A percentile compares a stretch with the other conserved stretches of the same genome.
Evolutionary conservation across 208 protist genomes (phyloP).

Genomic region (Trypanosoma mega): DNA sequence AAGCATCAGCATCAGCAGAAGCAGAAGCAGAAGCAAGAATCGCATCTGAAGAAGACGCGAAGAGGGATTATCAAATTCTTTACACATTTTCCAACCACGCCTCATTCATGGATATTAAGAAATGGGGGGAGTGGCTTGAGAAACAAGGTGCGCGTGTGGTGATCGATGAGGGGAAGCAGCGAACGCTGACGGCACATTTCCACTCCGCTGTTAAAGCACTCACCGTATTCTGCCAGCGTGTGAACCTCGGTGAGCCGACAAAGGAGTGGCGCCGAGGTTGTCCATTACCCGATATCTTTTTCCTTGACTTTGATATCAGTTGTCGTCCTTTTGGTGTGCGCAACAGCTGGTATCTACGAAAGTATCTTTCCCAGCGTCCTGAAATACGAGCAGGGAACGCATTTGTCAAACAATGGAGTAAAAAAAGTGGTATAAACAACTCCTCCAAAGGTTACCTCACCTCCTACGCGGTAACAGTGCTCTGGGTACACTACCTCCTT

Average conservation of each 20-base stretch:
- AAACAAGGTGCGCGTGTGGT: not conserved
- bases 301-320: slow-evolving; percentile 82
- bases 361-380: slow-evolving; percentile 52
- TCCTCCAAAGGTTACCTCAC: slow-evolving; percentile 69
- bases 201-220: slow-evolving; percentile 33
- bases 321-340: slow-evolving; percentile 63
- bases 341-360: slow-evolving; percentile 80
- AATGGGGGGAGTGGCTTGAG: not conserved
- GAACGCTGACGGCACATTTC: slow-evolving; percentile 15
- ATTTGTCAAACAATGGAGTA: slow-evolving; percentile 84
- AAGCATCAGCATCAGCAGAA: too few species aligned
- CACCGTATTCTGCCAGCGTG: slow-evolving; percentile 32
- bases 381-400: slow-evolving; percentile 58
- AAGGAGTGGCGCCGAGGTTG: slow-evolving; percentile 36
- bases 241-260: slow-evolving; percentile 16
- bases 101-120: not conserved
- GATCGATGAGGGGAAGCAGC: not conserved
- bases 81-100: not conserved
- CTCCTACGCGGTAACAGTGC: slow-evolving; percentile 65
- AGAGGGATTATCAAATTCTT: not conserved
- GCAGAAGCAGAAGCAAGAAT: too few species aligned
- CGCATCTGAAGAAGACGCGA: too few species aligned
- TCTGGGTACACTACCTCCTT: slow-evolving; percentile 83
- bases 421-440: slow-evolving; percentile 74
- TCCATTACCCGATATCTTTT: slow-evolving; percentile 62